A percentile compares a stretch with the other conserved stretches of the same genome.
Conservation (phyloP, 1,284 basidiomycete genomes). For the Ustilago nuda region DNA sequence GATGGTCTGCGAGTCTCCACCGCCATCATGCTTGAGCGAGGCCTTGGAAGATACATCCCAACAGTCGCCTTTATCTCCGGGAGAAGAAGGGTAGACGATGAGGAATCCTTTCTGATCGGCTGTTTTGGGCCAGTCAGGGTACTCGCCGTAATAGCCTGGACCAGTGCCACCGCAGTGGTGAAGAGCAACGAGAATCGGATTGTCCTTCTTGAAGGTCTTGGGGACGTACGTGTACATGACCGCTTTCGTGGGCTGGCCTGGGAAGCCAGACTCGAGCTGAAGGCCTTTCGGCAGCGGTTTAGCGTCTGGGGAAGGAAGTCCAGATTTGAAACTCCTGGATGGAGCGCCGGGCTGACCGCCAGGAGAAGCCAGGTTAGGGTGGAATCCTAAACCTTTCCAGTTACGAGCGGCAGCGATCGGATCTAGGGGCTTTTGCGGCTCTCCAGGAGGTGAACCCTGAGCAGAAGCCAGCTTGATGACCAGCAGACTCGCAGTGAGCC, state of each 20-base stretch:
- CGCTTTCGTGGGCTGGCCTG: slow-evolving; percentile 16
- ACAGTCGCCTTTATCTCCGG: slow-evolving; percentile 10
- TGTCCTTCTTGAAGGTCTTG: slow-evolving; percentile 33
- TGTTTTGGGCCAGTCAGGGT: slow-evolving; percentile 20
- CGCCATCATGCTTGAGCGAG: slow-evolving; percentile 28
- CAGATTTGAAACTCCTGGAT: too few relatives aligned
- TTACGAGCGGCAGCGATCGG: too few relatives aligned
- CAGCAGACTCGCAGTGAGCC: neutral
- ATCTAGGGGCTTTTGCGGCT: too few relatives aligned
- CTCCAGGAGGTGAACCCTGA: neutral
- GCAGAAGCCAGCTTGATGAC: neutral
- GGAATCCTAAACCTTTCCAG: too few relatives aligned
- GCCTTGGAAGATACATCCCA: slow-evolving; percentile 25
- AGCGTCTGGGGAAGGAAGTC: too few relatives aligned
- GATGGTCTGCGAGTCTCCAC: slow-evolving; percentile 21
- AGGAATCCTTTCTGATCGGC: slow-evolving; percentile 38
- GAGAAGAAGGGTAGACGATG: slow-evolving; percentile 25
- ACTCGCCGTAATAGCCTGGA: slow-evolving; percentile 16
- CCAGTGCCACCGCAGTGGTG: slow-evolving; percentile 36
- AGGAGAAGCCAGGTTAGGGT: too few relatives aligned
- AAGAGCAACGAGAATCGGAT: slow-evolving; percentile 25
- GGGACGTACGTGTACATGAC: slow-evolving; percentile 37
- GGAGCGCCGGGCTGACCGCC: too few relatives aligned
- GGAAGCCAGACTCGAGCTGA: slow-evolving; percentile 20
- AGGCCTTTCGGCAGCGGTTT: slow-evolving; percentile 1